phyloP scores from a whole-genome alignment of 768 basidiomycete genomes.

The Cystobasidium tubakii region DNA sequence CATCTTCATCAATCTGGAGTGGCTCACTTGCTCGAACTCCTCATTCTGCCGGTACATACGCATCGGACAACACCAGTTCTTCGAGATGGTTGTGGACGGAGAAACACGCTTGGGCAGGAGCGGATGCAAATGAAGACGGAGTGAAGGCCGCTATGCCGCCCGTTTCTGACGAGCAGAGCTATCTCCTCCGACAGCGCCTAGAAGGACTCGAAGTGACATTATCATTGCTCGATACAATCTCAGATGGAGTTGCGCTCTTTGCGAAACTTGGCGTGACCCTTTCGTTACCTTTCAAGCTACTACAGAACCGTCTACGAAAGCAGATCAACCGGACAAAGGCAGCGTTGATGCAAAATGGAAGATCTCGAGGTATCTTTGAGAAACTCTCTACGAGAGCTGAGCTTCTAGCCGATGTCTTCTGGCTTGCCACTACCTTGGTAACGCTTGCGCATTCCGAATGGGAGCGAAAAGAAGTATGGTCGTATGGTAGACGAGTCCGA shows the following conservation, averaged over 20 bases:
- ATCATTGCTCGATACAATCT: conserved; percentile 27
- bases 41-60: not conserved
- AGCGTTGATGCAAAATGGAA: not conserved
- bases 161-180: conserved; percentile 25
- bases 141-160: conserved; percentile 17
- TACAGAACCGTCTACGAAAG: not conserved
- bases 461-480: conserved; percentile 31
- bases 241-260: conserved; percentile 34
- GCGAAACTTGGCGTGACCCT: conserved; percentile 18
- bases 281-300: conserved; percentile 10
- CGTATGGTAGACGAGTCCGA: conserved; percentile 20
- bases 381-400: conserved; percentile 12
- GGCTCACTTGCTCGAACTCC: not conserved
- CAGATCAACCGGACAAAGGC: not conserved
- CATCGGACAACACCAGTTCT: conserved; percentile 8
- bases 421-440: conserved; percentile 13
- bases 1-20: not conserved
- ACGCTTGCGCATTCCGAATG: conserved; percentile 1
- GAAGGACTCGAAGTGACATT: conserved; percentile 24
- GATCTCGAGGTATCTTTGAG: conserved; percentile 1
- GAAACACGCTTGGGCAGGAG: conserved; percentile 30
- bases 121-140: not conserved
- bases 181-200: not conserved
- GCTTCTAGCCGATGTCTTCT: conserved; percentile 26
- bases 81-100: conserved; percentile 27